Conservation (phyloP, 257 asterid species). For the Nicotiana tomentosiformis region DNA sequence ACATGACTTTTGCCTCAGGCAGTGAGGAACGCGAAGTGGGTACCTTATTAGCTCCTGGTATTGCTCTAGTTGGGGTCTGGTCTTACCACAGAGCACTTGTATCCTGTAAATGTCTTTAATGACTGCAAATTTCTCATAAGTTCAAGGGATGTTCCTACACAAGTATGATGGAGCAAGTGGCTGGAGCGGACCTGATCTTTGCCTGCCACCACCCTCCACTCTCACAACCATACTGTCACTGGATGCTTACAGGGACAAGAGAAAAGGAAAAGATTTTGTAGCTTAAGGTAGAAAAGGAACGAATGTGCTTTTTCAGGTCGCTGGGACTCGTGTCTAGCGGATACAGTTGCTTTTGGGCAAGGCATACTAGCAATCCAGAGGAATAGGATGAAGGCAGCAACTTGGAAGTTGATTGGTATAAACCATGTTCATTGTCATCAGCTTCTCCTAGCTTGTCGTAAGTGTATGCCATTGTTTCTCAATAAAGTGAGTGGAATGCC, state of each 20-base stretch:
- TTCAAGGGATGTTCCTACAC: not conserved
- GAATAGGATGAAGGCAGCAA: not conserved
- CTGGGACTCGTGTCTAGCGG: not conserved
- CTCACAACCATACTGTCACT: not conserved
- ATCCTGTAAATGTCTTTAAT: not conserved
- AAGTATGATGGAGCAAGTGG: not conserved
- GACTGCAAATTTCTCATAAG: not conserved
- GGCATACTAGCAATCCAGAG: not conserved
- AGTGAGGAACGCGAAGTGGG: not conserved
- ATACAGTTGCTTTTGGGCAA: not conserved
- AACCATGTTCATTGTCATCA: not conserved
- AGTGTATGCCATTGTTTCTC: not conserved
- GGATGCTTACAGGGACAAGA: not conserved
- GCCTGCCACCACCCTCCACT: not conserved
- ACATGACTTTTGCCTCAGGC: not conserved
- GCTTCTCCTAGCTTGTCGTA: not conserved
- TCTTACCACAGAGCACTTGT: not conserved
- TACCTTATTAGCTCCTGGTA: not conserved
- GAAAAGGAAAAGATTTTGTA: not conserved
- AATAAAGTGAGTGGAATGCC: not conserved
- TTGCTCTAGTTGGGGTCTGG: conserved; percentile 1
- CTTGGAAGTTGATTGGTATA: not conserved
- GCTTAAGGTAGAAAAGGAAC: not conserved
- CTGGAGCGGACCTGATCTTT: not conserved
- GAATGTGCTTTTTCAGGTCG: not conserved